Base-by-base conservation (phyloP, 768 basidiomycete species). In the Mycena sanguinolenta region DNA sequence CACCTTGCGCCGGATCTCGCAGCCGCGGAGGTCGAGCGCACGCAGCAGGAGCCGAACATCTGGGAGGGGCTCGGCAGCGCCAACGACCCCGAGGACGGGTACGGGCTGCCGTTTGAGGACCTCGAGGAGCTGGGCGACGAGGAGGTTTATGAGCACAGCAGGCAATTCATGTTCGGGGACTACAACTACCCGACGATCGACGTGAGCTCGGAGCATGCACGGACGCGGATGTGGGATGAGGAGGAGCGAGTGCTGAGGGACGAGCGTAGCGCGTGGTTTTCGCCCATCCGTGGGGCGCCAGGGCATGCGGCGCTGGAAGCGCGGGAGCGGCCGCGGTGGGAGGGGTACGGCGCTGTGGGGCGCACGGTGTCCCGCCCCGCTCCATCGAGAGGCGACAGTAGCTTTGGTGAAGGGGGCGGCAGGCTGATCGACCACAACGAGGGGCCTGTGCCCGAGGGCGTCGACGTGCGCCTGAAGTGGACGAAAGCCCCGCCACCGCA, bases 101-200 rank as follows among this genome's bases (percentile, higher is more conserved):
- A 85, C 71, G 88, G 85, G 9, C 77, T 95, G 28, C 89, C 89
- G 27, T 96, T 95, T 76, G 90, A 89, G 2, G 90, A 89, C 42
- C 78, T 86, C n/a, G 88, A 91, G 68, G 88, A 89, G 3, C 54
- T 73, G 44, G 88, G 79, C 27, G 93, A 95, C 75, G 97, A 98
- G 74, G 84, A 84, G 72, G 80, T 97, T 60, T 99, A 92, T 76
- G 85, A 82, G 32, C 87, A 95, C 44, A 92, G 94, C 78, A 88
- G 89, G 78, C 85, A 88, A 73, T 93, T 95, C 69, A 85, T 97
- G 28, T 98, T 96, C 74, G 95, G 95, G 6, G 94, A 97, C 81
- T 95, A 96, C 77, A 89, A 94, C 75, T 97, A 97, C 77, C 96
- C 96, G 0, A 90, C 89, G 64, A 91, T 96, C 69, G 96, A 97